These are phyloP conservation scores for Coemansia sp. DNA, from an alignment of 192 early-diverging fungal species.

Conservation along the genomic window DNA sequence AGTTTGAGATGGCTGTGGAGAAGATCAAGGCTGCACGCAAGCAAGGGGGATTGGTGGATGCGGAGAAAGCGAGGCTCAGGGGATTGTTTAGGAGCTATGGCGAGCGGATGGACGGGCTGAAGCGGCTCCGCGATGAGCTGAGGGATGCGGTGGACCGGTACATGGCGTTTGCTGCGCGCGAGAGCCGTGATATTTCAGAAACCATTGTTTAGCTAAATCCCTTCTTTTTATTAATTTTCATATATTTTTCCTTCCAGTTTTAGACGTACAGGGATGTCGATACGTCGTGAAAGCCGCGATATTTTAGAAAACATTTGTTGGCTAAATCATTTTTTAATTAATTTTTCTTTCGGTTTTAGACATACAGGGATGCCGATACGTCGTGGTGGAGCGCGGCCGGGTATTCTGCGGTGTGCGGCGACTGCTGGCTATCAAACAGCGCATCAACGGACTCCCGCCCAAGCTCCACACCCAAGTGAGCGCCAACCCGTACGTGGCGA, in stretches of 20 bases:
- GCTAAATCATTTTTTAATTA: not conserved
- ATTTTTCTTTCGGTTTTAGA: no score
- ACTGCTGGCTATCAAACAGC: conserved; percentile 19
- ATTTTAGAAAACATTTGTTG: conserved; percentile 5
- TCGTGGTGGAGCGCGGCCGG: conserved; percentile 13
- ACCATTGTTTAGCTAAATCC: not conserved
- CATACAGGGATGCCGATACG: conserved; percentile 23
- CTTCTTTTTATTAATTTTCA: not conserved
- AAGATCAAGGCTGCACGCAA: conserved; percentile 32
- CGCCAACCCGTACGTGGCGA: conserved; percentile 18
- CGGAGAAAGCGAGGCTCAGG: conserved; percentile 11
- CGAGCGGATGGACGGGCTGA: conserved; percentile 25
- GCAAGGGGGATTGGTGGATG: conserved; percentile 1
- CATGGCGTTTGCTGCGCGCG: conserved; percentile 40
- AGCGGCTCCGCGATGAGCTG: conserved; percentile 23
- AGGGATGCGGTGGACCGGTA: conserved; percentile 23
- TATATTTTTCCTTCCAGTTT: no score
- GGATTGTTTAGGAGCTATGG: conserved; percentile 33
- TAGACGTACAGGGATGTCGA: no score
- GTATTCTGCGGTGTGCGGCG: not conserved
- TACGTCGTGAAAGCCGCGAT: conserved; percentile 43
- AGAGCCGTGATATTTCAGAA: conserved; percentile 29
- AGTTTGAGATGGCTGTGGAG: conserved; percentile 35
- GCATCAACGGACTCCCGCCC: conserved; percentile 4
- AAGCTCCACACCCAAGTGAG: not conserved